These are phyloP conservation scores for Penicillium samsonianum DNA, from an alignment of 495 filamentous ascomycete genomes.

Conservation along the genomic window DNA sequence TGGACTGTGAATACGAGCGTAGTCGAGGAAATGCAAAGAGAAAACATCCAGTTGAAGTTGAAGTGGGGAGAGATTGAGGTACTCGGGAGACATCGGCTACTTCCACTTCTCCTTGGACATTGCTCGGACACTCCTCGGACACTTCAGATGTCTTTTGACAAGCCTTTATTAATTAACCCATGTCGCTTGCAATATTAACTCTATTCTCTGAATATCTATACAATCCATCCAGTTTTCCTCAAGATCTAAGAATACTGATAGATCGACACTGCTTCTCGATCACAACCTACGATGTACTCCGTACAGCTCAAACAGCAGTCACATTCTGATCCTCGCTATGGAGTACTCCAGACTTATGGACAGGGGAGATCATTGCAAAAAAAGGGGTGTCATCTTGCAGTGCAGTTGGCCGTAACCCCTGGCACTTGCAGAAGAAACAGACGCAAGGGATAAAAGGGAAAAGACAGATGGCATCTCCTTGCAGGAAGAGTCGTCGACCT, in stretches of 20 bases:
- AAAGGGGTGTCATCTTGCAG: neutral
- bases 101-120: neutral
- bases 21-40: neutral
- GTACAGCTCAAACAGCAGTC: constrained; percentile 1
- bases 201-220: neutral
- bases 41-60: neutral
- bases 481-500: neutral
- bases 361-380: neutral
- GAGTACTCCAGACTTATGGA: neutral
- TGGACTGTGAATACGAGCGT: neutral
- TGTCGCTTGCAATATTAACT: neutral
- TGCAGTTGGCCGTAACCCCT: neutral
- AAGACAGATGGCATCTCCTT: constrained; percentile 7
- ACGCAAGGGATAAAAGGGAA: constrained; percentile 13
- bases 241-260: neutral
- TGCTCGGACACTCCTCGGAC: neutral
- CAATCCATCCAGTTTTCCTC: neutral
- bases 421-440: constrained; percentile 1
- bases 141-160: neutral
- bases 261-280: neutral
- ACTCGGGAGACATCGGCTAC: neutral
- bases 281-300: neutral
- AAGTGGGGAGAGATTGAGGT: neutral
- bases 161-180: neutral
- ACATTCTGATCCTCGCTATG: neutral